Conservation (phyloP, 768 basidiomycete genomes). For the Tricholoma hemisulphureum region DNA sequence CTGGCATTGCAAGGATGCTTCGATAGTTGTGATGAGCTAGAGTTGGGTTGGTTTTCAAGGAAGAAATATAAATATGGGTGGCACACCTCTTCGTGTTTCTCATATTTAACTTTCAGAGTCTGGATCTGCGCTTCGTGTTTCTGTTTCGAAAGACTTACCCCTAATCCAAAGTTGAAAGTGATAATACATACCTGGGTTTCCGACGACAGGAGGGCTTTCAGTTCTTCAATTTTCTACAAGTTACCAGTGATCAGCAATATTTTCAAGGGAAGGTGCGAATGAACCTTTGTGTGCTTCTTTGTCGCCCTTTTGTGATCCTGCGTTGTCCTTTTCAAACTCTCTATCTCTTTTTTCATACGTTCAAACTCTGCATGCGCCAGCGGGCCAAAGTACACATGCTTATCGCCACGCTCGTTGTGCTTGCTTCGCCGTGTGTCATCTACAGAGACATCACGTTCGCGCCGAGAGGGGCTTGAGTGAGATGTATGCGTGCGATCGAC, state of each 20-base stretch:
- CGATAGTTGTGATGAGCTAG: slow-evolving; percentile 55
- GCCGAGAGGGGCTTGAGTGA: slow-evolving; percentile 9
- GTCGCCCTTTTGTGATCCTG: slow-evolving; percentile 47
- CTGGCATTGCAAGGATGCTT: slow-evolving; percentile 65
- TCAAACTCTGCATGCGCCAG: slow-evolving; percentile 49
- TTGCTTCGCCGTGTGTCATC: slow-evolving; percentile 12
- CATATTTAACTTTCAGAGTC: slow-evolving; percentile 44
- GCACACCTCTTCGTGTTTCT: slow-evolving; percentile 57
- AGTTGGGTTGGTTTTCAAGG: not conserved
- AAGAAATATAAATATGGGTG: not conserved
- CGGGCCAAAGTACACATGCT: slow-evolving; percentile 27
- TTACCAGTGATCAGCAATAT: slow-evolving; percentile 2
- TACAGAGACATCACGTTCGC: slow-evolving; percentile 2
- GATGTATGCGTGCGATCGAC: slow-evolving; percentile 9
- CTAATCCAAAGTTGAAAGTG: not conserved
- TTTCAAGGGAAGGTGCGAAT: not conserved
- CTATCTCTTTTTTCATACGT: slow-evolving; percentile 57
- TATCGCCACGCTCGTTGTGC: slow-evolving; percentile 16
- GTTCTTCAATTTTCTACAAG: slow-evolving; percentile 53
- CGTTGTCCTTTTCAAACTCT: slow-evolving; percentile 48
- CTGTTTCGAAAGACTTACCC: slow-evolving; percentile 27
- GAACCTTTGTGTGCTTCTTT: slow-evolving; percentile 61
- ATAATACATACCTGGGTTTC: slow-evolving; percentile 35
- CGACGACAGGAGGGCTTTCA: slow-evolving; percentile 41
- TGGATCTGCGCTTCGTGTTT: slow-evolving; percentile 46